Conservation (phyloP, 495 filamentous ascomycete species). For the Cenococcum geophilum region DNA sequence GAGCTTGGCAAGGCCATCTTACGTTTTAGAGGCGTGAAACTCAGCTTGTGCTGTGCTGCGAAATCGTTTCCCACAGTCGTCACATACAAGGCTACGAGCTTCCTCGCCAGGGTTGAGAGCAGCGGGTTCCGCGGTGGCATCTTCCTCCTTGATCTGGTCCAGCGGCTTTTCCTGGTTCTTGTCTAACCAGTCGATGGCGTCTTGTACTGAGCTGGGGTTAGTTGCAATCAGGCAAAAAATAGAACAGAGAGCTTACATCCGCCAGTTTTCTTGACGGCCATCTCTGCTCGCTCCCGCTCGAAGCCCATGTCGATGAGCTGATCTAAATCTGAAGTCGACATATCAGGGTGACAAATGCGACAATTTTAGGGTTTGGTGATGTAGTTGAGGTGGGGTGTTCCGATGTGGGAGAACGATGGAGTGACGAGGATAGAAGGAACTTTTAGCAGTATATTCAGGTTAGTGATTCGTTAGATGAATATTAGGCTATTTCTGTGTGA, state of each 20-base stretch:
- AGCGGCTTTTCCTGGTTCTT: slow-evolving; percentile 75
- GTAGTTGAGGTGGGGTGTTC: background rate
- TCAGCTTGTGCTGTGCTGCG: slow-evolving; percentile 71
- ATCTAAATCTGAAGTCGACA: slow-evolving; percentile 55
- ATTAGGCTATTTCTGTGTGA: background rate
- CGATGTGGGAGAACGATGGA: background rate
- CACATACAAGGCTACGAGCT: slow-evolving; percentile 68
- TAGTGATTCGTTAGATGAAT: background rate
- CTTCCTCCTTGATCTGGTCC: slow-evolving; percentile 68
- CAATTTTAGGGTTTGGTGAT: background rate
- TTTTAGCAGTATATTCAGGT: background rate
- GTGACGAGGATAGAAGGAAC: background rate
- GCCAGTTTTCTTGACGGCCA: slow-evolving; percentile 74
- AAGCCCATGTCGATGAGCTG: slow-evolving; percentile 94
- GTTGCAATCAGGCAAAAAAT: background rate
- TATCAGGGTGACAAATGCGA: background rate
- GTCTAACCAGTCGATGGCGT: slow-evolving; percentile 90
- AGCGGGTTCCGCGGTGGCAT: slow-evolving; percentile 45
- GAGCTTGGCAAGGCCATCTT: slow-evolving; percentile 22
- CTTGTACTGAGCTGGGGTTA: slow-evolving; percentile 56
- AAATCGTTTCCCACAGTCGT: slow-evolving; percentile 90
- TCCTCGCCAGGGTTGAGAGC: slow-evolving; percentile 57
- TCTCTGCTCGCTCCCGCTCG: slow-evolving; percentile 66
- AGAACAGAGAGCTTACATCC: slow-evolving; percentile 50
- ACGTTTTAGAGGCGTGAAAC: slow-evolving; percentile 86